Evolutionary conservation across 2,329 filamentous ascomycete species (phyloP), one percentile per base, ranked within the genome.

Genomic region (Parastagonospora avenae): DNA sequence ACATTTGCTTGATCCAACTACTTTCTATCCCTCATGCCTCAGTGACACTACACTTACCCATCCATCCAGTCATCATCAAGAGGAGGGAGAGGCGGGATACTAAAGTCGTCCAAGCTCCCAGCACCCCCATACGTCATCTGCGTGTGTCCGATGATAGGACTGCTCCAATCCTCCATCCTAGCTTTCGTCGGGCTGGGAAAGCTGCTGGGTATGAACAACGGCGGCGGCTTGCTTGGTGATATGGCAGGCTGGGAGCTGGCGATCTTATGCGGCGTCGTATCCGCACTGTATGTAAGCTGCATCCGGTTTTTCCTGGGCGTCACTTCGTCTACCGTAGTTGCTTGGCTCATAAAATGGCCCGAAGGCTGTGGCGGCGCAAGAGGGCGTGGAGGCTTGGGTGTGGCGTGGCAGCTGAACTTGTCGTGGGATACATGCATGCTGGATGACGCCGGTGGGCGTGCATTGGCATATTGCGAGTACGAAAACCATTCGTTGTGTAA

Each of bases 191-290:
- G 69, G 38, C 66, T 73, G 0, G 68, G 68, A 36, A 70, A 70
- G 50, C 69, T 72, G 5, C 62, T 66, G 2, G 70, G 70, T 40
- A 73, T 72, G 19, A 71, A 57, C 5, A 72, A 47, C 4, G 67
- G 57, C 6, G 68, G 67, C 3, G 67, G 69, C 36, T 60, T 62
- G 5, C 50, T 51, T 8, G 69, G 65, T 2, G 65, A 67, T 10
- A 61, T 41, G 14, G 55, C 45, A 8, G 54, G 51, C 27, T 61
- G 60, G 4, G 62, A 65, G 37, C 51, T 62, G 2, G 55, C 55
- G 3, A 54, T 50, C 14, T 58, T 60, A 4, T 61, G 60, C 0
- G 69, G 67, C 2, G 67, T 69, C 1, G 58, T 63, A 9, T 56
- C 55, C 9, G 60, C 56, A 31, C 59, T 69, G 4, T 27, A 30